phyloP scores from a whole-genome alignment of 345 rosid species.

The Eucalyptus tenuipes region DNA sequence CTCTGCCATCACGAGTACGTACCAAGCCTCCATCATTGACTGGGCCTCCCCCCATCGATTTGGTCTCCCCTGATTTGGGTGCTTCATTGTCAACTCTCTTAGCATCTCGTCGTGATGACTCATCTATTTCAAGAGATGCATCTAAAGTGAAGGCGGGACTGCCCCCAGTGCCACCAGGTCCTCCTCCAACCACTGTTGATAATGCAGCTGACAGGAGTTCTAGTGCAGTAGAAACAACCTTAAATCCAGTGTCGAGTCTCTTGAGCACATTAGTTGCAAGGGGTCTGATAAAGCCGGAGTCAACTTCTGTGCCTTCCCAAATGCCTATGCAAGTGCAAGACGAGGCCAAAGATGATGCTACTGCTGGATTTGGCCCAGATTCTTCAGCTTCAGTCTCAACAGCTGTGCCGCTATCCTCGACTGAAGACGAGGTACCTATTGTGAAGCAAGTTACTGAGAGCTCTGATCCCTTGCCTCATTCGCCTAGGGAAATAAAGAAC shows the following conservation, averaged over 20 bases:
- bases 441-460: slow-evolving; percentile 17
- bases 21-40: slow-evolving; percentile 3
- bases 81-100: slow-evolving; percentile 11
- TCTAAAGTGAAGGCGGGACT: slow-evolving; percentile 27
- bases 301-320: slow-evolving; percentile 18
- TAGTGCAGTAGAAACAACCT: slow-evolving; percentile 23
- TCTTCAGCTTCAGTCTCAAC: slow-evolving; percentile 28
- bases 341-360: slow-evolving; percentile 17
- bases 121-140: slow-evolving; percentile 1
- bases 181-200: slow-evolving; percentile 16
- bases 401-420: slow-evolving; percentile 9
- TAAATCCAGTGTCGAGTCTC: slow-evolving; percentile 65
- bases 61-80: slow-evolving; percentile 18
- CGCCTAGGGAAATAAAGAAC: slow-evolving; percentile 12
- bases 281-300: slow-evolving; percentile 65
- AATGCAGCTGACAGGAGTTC: slow-evolving; percentile 22
- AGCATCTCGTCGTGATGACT: slow-evolving; percentile 13
- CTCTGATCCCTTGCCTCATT: slow-evolving; percentile 10
- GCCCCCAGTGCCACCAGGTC: slow-evolving; percentile 26
- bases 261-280: slow-evolving; percentile 86
- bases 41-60: slow-evolving; percentile 10
- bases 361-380: slow-evolving; percentile 7
- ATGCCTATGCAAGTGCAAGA: slow-evolving; percentile 16
- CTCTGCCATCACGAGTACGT: slow-evolving; percentile 13
- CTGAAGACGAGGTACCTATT: slow-evolving; percentile 19